Percentiles rank a stretch among this genome's conserved stretches.
Conservation (phyloP, 331 rosid species). For the Pyrus hybrid region DNA sequence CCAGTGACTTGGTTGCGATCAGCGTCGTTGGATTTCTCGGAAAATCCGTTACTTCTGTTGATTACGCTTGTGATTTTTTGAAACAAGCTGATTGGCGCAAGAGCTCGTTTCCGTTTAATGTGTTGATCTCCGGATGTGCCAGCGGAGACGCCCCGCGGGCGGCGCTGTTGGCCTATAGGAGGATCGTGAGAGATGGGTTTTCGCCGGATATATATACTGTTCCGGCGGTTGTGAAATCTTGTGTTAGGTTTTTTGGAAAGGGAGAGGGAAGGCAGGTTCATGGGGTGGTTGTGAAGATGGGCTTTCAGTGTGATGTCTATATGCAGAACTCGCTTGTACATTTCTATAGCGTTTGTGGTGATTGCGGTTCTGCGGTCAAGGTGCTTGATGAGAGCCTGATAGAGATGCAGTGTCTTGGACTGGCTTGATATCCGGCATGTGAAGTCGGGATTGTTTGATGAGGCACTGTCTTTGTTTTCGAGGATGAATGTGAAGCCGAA, state of each 20-base stretch:
- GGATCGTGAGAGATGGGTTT: constrained; percentile 54
- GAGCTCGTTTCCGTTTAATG: constrained; percentile 60
- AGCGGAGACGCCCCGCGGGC: constrained; percentile 29
- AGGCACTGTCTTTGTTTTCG: constrained; percentile 52
- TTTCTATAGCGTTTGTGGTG: constrained; percentile 52
- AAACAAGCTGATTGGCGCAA: constrained; percentile 52
- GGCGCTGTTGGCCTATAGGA: constrained; percentile 39
- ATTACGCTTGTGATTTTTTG: constrained; percentile 58
- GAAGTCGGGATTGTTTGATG: constrained; percentile 42
- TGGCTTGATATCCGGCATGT: constrained; percentile 58
- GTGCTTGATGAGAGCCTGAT: constrained; percentile 66
- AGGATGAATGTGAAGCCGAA: constrained; percentile 51
- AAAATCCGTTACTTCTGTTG: constrained; percentile 25
- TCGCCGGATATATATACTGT: constrained; percentile 59
- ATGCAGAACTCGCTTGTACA: constrained; percentile 56
- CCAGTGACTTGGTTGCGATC: constrained; percentile 34
- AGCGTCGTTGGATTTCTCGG: constrained; percentile 52
- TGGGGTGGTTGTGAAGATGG: constrained; percentile 36
- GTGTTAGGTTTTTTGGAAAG: constrained; percentile 54
- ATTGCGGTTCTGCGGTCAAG: constrained; percentile 28
- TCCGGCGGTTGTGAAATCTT: constrained; percentile 68
- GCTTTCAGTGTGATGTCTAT: constrained; percentile 43
- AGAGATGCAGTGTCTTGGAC: constrained; percentile 89
- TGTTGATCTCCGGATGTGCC: constrained; percentile 47
- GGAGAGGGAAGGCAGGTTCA: constrained; percentile 60